Conservation (phyloP, 2,329 filamentous ascomycete genomes). For the Colletotrichum zoysiae region DNA sequence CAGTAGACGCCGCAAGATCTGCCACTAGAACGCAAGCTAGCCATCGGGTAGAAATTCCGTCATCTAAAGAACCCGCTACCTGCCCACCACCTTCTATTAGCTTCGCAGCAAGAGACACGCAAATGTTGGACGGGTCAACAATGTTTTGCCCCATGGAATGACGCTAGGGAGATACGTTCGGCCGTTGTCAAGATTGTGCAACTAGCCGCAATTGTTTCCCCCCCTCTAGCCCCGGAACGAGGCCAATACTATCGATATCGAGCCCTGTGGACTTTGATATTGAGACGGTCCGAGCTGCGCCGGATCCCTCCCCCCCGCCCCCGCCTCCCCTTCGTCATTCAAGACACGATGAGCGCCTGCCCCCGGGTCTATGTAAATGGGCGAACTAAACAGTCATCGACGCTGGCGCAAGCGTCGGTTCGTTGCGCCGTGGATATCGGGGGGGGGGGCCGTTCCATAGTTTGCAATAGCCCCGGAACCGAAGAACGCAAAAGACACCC, state of each 20-base stretch:
- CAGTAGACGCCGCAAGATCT: constrained; percentile 12
- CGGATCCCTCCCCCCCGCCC: no score
- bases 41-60: background rate
- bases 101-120: constrained; percentile 14
- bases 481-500: background rate
- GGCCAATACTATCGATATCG: constrained; percentile 7
- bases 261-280: constrained; percentile 17
- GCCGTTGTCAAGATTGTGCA: constrained; percentile 30
- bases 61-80: constrained; percentile 9
- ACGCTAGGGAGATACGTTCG: background rate
- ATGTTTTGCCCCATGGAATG: background rate
- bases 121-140: background rate
- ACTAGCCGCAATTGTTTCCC: background rate
- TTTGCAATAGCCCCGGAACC: constrained; percentile 19
- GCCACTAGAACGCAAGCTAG: background rate
- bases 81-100: constrained; percentile 12
- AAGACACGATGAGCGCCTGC: constrained; percentile 7
- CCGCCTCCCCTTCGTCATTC: background rate
- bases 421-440: constrained; percentile 7
- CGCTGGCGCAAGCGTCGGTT: background rate
- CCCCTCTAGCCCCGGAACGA: background rate
- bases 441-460: background rate
- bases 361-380: background rate
- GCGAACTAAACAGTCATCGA: background rate
- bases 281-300: background rate